Conservation (phyloP, 2,329 filamentous ascomycete species). For the Scedosporium dehoogii region DNA sequence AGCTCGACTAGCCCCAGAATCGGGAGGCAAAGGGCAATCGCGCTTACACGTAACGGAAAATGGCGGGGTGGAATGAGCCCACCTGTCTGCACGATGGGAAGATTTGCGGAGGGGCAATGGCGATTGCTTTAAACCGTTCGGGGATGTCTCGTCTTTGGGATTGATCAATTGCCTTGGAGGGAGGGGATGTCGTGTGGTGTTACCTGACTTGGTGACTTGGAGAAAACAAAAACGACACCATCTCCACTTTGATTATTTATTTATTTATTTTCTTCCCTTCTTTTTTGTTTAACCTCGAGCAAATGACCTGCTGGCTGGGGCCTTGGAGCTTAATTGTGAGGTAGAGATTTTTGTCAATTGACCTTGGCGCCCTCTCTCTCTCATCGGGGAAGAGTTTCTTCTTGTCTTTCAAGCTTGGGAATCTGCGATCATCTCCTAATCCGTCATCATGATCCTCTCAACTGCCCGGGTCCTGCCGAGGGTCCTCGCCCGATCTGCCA, state of each 20-base stretch:
- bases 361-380: not conserved
- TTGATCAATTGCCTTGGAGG: too few species aligned
- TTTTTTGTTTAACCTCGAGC: not conserved
- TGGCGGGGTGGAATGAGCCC: not conserved
- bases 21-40: not conserved
- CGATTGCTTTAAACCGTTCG: too few species aligned
- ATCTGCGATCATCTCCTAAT: not conserved
- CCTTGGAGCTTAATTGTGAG: not conserved
- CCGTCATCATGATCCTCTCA: not conserved
- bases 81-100: not conserved
- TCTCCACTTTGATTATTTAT: not conserved
- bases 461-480: not conserved
- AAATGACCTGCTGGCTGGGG: not conserved
- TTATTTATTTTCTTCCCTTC: not conserved
- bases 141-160: too few species aligned
- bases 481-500: not conserved
- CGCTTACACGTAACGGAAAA: not conserved
- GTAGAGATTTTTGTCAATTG: not conserved
- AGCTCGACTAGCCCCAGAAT: not conserved
- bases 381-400: not conserved
- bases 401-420: not conserved
- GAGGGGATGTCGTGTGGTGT: too few species aligned
- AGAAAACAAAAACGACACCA: too few species aligned
- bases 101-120: not conserved
- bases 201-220: too few species aligned